Evolutionary conservation across 208 protist species (phyloP), one percentile per base, ranked within the genome.

Genomic region (Phytomonas sp.): DNA sequence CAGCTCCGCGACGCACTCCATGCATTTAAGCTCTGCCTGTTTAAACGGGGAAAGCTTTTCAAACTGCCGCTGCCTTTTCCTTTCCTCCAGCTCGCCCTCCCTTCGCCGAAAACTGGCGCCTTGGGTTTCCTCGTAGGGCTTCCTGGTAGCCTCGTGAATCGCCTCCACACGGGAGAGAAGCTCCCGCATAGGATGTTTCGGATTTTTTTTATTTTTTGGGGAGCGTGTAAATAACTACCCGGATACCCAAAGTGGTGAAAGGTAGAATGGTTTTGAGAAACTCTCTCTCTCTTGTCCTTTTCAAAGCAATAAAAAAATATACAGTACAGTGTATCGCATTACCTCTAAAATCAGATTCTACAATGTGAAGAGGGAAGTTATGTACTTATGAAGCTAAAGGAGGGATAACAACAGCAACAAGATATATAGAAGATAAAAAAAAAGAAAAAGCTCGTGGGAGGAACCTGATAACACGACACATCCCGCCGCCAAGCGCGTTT

Each of bases 1-100:
- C 51, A 88, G 75, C 26, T 80, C 68, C 2, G 77, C 76, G 11
- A 88, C 79, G 61, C 74, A 79, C 67, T 83, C 78, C 11, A 85
- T 60, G 34, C 80, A 85, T 17, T 76, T n/a, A 51, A 83, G 85
- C 66, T 88, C 83, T 4, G 78, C 72, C 26, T 76, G 79, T 59
- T 83, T 82, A 76, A 85, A 88, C 7, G 70, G 72, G 0, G 80
- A 78, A 23, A 88, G 72, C 53, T 75, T 71, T 6, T 73, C 59
- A 4, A 88, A 51, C 6, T 68, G 71, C 9, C 66, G 70, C 26
- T 68, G 61, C 29, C 65, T 73, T 20, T 70, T 68, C 0, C 66
- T 65, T 4, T 78, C 74, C 5, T 68, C 70, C 6, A 46, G 23
- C 6, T 65, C 32, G 33, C 7, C 59, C 4, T 11, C 29, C 59